Percentiles rank a stretch among this genome's conserved stretches.
These are phyloP conservation scores for Lyophyllum shimeji DNA, from an alignment of 768 basidiomycete species.

Conservation along the genomic window DNA sequence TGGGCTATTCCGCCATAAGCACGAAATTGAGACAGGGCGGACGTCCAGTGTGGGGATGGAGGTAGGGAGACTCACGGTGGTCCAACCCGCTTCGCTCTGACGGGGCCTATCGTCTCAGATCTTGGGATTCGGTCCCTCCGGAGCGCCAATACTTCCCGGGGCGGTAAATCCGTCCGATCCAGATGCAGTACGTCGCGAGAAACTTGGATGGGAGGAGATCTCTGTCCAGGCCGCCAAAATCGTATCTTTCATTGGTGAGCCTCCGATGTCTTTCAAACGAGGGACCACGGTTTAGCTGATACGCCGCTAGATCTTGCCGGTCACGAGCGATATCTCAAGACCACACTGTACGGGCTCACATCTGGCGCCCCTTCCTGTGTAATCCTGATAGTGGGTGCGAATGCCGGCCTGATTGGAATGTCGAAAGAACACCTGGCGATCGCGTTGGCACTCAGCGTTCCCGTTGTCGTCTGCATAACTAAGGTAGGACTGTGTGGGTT, in stretches of 20 bases:
- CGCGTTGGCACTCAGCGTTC: conserved; percentile 89
- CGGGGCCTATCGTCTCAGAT: conserved; percentile 51
- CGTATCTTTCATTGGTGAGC: conserved; percentile 83
- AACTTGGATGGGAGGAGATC: conserved; percentile 95
- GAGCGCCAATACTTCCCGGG: conserved; percentile 76
- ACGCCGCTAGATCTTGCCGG: conserved; percentile 78
- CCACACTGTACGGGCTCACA: conserved; percentile 92
- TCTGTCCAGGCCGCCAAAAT: conserved; percentile 88
- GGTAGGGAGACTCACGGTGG: conserved; percentile 37
- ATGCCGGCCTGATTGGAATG: conserved; percentile 91
- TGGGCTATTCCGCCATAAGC: conserved; percentile 92
- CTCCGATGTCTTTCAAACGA: not conserved
- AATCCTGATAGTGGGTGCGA: conserved; percentile 92
- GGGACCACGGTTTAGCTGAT: not conserved
- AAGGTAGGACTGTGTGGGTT: conserved; percentile 55
- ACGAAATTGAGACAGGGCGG: conserved; percentile 93
- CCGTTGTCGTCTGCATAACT: conserved; percentile 91
- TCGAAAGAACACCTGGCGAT: conserved; percentile 97
- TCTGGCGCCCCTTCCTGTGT: conserved; percentile 92
- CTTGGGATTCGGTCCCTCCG: conserved; percentile 79
- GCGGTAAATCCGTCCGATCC: conserved; percentile 53
- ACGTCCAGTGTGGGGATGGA: conserved; percentile 98
- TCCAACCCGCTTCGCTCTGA: not conserved
- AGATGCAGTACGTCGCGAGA: conserved; percentile 75
- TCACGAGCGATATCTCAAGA: conserved; percentile 90